Conservation (phyloP, 768 basidiomycete species). For the Trametes coccinea region DNA sequence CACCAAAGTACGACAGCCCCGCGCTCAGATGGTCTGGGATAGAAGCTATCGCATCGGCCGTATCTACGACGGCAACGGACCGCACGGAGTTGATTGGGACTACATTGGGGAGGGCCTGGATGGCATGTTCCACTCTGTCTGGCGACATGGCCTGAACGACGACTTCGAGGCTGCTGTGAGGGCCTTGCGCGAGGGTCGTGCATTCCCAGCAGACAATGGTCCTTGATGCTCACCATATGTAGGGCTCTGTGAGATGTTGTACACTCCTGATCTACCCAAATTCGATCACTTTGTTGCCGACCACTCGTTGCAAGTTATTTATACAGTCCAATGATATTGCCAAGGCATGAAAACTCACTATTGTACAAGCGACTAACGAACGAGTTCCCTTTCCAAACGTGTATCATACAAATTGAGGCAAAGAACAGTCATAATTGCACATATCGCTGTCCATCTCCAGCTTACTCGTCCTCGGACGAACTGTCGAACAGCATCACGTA, state of each 20-base stretch:
- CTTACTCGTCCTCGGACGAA: conserved; percentile 52
- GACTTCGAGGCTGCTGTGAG: conserved; percentile 39
- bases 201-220: background rate
- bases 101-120: conserved; percentile 38
- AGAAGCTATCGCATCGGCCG: conserved; percentile 43
- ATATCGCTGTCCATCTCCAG: background rate
- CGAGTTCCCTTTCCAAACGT: background rate
- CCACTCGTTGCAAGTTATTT: too few species aligned
- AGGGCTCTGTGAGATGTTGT: too few species aligned
- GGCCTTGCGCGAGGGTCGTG: conserved; percentile 22
- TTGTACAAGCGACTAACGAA: background rate
- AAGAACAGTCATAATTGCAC: background rate
- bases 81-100: conserved; percentile 30
- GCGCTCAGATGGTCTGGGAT: conserved; percentile 50
- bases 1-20: conserved; percentile 43
- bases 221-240: too few species aligned
- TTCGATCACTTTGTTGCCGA: too few species aligned
- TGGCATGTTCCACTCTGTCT: conserved; percentile 48
- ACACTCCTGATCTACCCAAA: too few species aligned
- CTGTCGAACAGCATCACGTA: conserved; percentile 77
- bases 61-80: conserved; percentile 44
- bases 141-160: conserved; percentile 45
- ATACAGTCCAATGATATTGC: background rate
- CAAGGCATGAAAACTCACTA: background rate
- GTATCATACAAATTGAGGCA: conserved; percentile 8